Evolutionary conservation across 306 rosid species (phyloP).

Genomic region (Neltuma alba): DNA sequence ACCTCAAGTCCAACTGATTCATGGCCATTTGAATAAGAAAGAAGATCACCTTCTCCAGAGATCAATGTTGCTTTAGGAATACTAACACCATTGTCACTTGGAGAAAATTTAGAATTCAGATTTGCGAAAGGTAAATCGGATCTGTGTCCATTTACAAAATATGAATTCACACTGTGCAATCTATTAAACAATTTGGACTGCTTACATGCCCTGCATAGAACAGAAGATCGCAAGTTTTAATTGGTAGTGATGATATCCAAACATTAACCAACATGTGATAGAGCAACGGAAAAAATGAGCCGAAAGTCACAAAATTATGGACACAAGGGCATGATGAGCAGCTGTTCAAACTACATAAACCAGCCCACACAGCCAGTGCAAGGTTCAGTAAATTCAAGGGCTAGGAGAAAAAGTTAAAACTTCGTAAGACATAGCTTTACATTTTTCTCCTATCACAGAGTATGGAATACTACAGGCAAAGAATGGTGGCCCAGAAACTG

Average conservation of each 20-base stretch:
- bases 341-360: not conserved
- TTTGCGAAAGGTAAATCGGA: conserved; percentile 23
- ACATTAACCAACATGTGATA: not conserved
- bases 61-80: conserved; percentile 57
- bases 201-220: conserved; percentile 25
- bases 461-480: not conserved
- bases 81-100: conserved; percentile 37
- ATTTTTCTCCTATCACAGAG: not conserved
- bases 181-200: conserved; percentile 38
- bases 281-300: not conserved
- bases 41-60: conserved; percentile 58
- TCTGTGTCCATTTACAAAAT: conserved; percentile 6
- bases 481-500: not conserved
- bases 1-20: conserved; percentile 41
- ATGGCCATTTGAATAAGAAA: conserved; percentile 46
- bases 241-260: conserved; percentile 8
- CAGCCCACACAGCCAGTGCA: not conserved
- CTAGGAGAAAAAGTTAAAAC: not conserved
- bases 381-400: not conserved
- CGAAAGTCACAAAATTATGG: not conserved
- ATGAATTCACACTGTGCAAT: conserved; percentile 23
- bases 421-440: conserved; percentile 1
- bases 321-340: conserved; percentile 3
- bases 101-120: conserved; percentile 38
- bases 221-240: not conserved